Conservation (phyloP, 2,329 filamentous ascomycete species). For the Metarhizium guizhouense region DNA sequence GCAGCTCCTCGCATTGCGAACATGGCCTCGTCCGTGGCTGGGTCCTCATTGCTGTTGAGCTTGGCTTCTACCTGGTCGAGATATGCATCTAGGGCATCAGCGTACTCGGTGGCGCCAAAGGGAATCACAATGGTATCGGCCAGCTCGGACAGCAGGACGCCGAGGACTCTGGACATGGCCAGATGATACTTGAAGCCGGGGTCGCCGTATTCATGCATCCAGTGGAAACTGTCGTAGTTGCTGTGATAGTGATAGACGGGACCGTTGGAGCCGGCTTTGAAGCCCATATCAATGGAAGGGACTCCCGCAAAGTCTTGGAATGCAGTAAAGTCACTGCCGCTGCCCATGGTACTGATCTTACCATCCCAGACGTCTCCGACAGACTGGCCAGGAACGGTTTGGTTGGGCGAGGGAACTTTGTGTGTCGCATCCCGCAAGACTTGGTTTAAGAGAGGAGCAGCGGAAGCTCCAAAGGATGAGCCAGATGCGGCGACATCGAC, state of each 20-base stretch:
- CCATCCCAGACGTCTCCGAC: slow-evolving; percentile 61
- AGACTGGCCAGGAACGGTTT: slow-evolving; percentile 63
- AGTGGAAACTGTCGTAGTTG: slow-evolving; percentile 85
- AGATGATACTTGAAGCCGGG: slow-evolving; percentile 56
- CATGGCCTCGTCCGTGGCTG: slow-evolving; percentile 18
- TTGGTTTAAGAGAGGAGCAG: slow-evolving; percentile 68
- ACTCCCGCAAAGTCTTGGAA: slow-evolving; percentile 67
- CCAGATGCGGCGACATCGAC: slow-evolving; percentile 69
- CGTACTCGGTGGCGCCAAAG: slow-evolving; percentile 58
- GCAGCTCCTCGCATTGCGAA: slow-evolving; percentile 20
- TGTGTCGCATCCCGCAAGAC: slow-evolving; percentile 59
- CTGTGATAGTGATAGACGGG: slow-evolving; percentile 76
- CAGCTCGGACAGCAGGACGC: slow-evolving; percentile 51
- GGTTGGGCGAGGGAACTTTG: slow-evolving; percentile 62
- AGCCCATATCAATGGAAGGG: slow-evolving; percentile 56
- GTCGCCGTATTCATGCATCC: slow-evolving; percentile 80
- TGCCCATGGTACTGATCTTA: slow-evolving; percentile 56
- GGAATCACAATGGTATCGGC: slow-evolving; percentile 53
- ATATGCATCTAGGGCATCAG: slow-evolving; percentile 43
- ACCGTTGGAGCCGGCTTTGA: slow-evolving; percentile 32
- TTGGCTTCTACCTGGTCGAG: slow-evolving; percentile 42
- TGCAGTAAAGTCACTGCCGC: slow-evolving; percentile 65
- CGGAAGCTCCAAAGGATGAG: slow-evolving; percentile 51
- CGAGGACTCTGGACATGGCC: slow-evolving; percentile 57
- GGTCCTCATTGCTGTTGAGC: slow-evolving; percentile 24